Evolutionary conservation across 495 filamentous ascomycete species (phyloP).

Genomic region (Haplographium delicatum): DNA sequence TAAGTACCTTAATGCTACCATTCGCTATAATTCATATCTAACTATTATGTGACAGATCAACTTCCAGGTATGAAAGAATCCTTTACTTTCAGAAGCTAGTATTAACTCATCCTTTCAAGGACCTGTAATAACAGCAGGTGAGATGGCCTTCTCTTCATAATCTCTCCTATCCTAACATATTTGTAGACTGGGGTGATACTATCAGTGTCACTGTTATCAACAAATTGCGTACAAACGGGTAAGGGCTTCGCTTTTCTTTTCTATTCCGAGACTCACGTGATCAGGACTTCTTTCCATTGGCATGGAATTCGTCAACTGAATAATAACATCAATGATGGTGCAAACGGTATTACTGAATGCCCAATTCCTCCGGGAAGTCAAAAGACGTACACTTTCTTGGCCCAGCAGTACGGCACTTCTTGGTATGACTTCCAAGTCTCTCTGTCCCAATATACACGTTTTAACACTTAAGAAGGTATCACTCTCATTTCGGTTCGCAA

Average conservation of each 20-base stretch:
- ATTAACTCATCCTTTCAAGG: too few relatives aligned
- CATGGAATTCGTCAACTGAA: neutral
- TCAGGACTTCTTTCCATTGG: neutral
- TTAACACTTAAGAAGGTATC: too few relatives aligned
- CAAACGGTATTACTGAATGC: neutral
- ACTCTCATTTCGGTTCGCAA: too few relatives aligned
- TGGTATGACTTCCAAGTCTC: conserved; percentile 60
- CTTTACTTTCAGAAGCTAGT: too few relatives aligned
- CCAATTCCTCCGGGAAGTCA: neutral
- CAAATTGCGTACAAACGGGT: neutral
- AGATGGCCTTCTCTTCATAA: too few relatives aligned
- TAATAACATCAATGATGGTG: neutral
- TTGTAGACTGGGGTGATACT: neutral
- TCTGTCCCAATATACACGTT: too few relatives aligned
- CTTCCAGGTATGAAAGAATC: too few relatives aligned
- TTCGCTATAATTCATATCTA: too few relatives aligned
- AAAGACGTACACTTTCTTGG: conserved; percentile 43
- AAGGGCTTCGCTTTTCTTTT: neutral
- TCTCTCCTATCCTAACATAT: too few relatives aligned
- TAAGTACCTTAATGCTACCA: too few relatives aligned
- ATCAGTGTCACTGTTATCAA: neutral
- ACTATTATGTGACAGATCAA: too few relatives aligned
- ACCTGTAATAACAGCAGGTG: too few relatives aligned
- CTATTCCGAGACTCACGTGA: neutral
- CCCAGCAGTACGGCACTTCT: conserved; percentile 46